Conservation (phyloP, 768 basidiomycete species). For the Rubroboletus satanas region DNA sequence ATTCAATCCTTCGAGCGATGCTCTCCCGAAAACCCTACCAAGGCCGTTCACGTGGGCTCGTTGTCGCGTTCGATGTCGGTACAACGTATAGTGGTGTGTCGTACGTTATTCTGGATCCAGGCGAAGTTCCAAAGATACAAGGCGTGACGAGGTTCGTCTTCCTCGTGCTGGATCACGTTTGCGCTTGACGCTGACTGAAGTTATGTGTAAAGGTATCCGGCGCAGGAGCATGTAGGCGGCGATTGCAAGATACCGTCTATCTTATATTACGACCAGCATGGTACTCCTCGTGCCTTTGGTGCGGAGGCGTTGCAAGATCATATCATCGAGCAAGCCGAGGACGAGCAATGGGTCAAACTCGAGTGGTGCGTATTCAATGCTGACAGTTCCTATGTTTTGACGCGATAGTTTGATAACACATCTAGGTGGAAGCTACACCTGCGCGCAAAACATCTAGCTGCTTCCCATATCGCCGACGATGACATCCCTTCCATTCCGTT, state of each 20-base stretch:
- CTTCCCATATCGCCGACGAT: slow-evolving; percentile 30
- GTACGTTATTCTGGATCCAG: slow-evolving; percentile 41
- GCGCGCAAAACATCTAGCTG: slow-evolving; percentile 32
- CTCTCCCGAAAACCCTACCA: slow-evolving; percentile 35
- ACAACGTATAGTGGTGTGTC: slow-evolving; percentile 41
- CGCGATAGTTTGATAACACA: neutral
- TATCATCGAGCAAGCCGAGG: slow-evolving; percentile 38
- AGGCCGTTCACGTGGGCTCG: slow-evolving; percentile 35
- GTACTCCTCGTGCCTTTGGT: slow-evolving; percentile 39
- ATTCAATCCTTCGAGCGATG: slow-evolving; percentile 18
- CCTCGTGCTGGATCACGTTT: slow-evolving; percentile 11
- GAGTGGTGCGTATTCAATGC: slow-evolving; percentile 35
- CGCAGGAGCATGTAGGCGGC: slow-evolving; percentile 41
- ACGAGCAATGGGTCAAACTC: slow-evolving; percentile 43
- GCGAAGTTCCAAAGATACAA: slow-evolving; percentile 33
- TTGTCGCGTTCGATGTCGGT: slow-evolving; percentile 40
- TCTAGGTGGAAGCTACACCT: slow-evolving; percentile 39
- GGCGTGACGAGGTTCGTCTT: slow-evolving; percentile 32
- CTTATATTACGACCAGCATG: slow-evolving; percentile 42
- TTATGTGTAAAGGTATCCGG: slow-evolving; percentile 32
- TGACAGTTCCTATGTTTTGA: neutral
- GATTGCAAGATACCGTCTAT: slow-evolving; percentile 49
- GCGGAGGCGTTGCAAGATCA: slow-evolving; percentile 43
- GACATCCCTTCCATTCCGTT: slow-evolving; percentile 40
- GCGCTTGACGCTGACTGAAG: slow-evolving; percentile 2